These are phyloP conservation scores for Talaromyces sp. DNA, from an alignment of 2,329 filamentous ascomycete genomes.

Conservation along the genomic window DNA sequence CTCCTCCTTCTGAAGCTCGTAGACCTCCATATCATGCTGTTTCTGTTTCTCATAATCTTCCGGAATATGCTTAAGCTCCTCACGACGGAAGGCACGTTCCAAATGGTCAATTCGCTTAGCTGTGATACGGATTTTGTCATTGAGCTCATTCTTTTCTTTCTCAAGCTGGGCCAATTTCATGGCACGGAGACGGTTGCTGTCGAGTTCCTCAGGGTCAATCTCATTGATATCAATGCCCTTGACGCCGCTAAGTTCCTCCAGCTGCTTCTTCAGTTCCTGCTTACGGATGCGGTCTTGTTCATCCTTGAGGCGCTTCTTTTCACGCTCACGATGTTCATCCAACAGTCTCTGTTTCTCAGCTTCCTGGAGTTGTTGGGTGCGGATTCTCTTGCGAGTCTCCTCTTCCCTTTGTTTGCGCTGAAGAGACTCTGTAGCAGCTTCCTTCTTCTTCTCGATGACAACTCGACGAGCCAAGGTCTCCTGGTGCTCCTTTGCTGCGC, in stretches of 20 bases:
- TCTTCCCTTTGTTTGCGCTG: constrained; percentile 90
- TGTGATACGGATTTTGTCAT: constrained; percentile 82
- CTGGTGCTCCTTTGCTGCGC: constrained; percentile 85
- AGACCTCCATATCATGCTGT: constrained; percentile 69
- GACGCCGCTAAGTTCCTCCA: constrained; percentile 71
- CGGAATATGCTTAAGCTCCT: constrained; percentile 86
- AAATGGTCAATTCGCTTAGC: constrained; percentile 95
- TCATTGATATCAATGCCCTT: constrained; percentile 72
- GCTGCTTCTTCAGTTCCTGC: constrained; percentile 88
- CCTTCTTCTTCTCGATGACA: constrained; percentile 93
- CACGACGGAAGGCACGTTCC: constrained; percentile 92
- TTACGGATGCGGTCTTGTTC: constrained; percentile 86
- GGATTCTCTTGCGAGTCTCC: constrained; percentile 77
- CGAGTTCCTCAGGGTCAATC: constrained; percentile 73
- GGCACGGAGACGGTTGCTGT: constrained; percentile 82
- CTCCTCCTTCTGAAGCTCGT: constrained; percentile 72
- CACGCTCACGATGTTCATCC: constrained; percentile 89
- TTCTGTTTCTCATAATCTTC: constrained; percentile 82
- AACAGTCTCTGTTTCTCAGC: constrained; percentile 82
- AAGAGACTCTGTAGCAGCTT: constrained; percentile 81
- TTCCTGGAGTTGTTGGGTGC: constrained; percentile 81
- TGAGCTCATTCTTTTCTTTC: constrained; percentile 95
- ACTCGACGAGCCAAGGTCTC: constrained; percentile 81
- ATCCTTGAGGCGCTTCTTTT: constrained; percentile 76
- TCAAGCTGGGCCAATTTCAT: constrained; percentile 95